Evolutionary conservation across 2,329 filamentous ascomycete genomes (phyloP), one percentile per base, ranked within the genome.

Genomic region (Talaromyces albobiverticillius): DNA sequence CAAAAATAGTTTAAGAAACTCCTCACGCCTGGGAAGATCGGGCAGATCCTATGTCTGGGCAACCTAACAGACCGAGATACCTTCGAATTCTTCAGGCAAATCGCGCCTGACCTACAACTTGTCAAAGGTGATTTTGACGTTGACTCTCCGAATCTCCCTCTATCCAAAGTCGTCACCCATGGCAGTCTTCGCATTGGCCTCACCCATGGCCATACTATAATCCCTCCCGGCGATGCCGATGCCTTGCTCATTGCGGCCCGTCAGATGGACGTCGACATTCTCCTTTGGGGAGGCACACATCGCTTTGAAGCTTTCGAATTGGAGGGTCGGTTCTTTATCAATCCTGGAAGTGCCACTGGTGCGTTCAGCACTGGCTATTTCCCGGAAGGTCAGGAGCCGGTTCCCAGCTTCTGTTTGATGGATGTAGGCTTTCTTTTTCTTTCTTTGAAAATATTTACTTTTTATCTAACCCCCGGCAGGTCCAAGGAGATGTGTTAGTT

Each of bases 371-470:
- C 80, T 11, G 78, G 78, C 13, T 84, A 79, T 74, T 82, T 80
- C 76, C 68, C 76, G 2, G 78, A 79, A 41, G 79, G 75, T 29
- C 82, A 89, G 67, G 88, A 93, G 53, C 88, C 88, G 22, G 86
- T 86, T 54, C 93, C 93, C 23, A 96, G 91, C 70, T 96, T 97
- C 73, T 96, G 94, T 67, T 76, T 97, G 71, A 96, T 97, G 93
- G 93, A 97, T 82, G 92, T 96, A 72, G 78, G 90, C 87, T 25
- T 43, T 25, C 23, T 18, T 46, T n/a, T 18, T 7, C 14, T 18
- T 18, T 31, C n/a, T n/a, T 38, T 53, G 45, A 16, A 23, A 13
- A 26, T 13, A 20, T 23, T 45, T 60, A 55, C 60, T 64, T 43
- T n/a, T n/a, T n/a, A n/a, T n/a, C 49, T 52, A 26, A 52, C 18